Evolutionary conservation across 1,284 basidiomycete genomes (phyloP).

Genomic region (Pseudozyma thailandica): DNA sequence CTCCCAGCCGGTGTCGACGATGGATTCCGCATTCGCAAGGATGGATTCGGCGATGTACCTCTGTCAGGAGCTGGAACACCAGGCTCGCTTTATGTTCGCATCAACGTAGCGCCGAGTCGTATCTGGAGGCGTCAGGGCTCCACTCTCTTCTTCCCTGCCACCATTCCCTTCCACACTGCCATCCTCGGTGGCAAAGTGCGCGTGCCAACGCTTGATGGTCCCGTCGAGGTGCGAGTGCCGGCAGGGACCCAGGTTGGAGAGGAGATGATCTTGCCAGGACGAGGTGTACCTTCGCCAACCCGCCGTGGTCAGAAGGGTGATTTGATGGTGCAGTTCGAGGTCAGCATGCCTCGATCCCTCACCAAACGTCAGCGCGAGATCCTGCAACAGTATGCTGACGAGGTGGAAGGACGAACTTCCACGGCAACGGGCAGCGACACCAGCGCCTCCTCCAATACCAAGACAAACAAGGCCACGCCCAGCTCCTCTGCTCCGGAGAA

Average conservation of each 20-base stretch:
- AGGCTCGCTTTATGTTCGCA: slow-evolving; percentile 88
- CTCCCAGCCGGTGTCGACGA: slow-evolving; percentile 89
- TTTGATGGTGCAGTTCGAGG: slow-evolving; percentile 86
- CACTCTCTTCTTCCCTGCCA: slow-evolving; percentile 89
- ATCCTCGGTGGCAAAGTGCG: slow-evolving; percentile 90
- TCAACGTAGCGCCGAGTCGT: slow-evolving; percentile 84
- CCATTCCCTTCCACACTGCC: slow-evolving; percentile 90
- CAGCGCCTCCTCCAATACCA: slow-evolving; percentile 10
- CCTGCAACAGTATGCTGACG: slow-evolving; percentile 89
- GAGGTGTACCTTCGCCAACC: slow-evolving; percentile 78
- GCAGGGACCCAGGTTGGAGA: slow-evolving; percentile 95
- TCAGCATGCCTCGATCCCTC: slow-evolving; percentile 89
- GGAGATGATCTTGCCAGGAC: slow-evolving; percentile 91
- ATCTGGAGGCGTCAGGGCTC: slow-evolving; percentile 90
- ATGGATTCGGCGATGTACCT: slow-evolving; percentile 86
- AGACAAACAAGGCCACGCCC: slow-evolving; percentile 15
- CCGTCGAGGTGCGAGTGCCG: slow-evolving; percentile 93
- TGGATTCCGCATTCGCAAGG: slow-evolving; percentile 90
- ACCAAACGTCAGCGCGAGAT: slow-evolving; percentile 85
- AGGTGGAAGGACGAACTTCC: slow-evolving; percentile 67
- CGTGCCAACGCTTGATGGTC: slow-evolving; percentile 93
- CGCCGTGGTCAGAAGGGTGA: slow-evolving; percentile 78
- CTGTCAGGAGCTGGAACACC: slow-evolving; percentile 74
- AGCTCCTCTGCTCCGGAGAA: no score
- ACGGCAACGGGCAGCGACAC: slow-evolving; percentile 9